phyloP scores from a whole-genome alignment of 495 filamentous ascomycete genomes.

The Penicillium mononematosum region DNA sequence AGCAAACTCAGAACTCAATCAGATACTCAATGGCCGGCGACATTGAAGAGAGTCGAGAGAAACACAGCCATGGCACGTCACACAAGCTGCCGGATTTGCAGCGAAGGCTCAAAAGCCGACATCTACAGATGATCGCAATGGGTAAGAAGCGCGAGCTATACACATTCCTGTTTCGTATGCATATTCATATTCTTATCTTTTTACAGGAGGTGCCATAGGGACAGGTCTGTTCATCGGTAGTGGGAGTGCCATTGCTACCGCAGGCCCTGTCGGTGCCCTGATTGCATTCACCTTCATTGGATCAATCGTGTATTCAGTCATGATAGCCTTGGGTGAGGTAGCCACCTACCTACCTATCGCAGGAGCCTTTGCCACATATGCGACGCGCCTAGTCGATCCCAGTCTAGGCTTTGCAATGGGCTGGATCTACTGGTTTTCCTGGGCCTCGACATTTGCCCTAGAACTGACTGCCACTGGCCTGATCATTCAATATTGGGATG shows the following conservation, averaged over 20 bases:
- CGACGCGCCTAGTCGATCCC: slow-evolving; percentile 63
- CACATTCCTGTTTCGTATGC: background rate
- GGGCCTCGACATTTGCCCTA: slow-evolving; percentile 59
- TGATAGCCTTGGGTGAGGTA: slow-evolving; percentile 59
- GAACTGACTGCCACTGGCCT: slow-evolving; percentile 65
- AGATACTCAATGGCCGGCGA: background rate
- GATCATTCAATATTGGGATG: slow-evolving; percentile 67
- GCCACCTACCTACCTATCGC: slow-evolving; percentile 68
- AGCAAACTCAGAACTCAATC: background rate
- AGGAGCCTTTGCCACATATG: slow-evolving; percentile 67
- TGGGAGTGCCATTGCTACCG: slow-evolving; percentile 58
- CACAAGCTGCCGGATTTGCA: slow-evolving; percentile 28
- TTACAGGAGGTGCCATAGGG: slow-evolving; percentile 65
- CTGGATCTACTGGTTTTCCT: slow-evolving; percentile 63
- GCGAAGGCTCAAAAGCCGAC: slow-evolving; percentile 60
- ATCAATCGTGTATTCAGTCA: slow-evolving; percentile 51
- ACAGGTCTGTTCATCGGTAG: slow-evolving; percentile 72
- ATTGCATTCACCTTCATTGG: slow-evolving; percentile 60
- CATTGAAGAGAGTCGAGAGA: slow-evolving; percentile 4
- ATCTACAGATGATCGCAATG: slow-evolving; percentile 66
- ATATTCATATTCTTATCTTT: background rate
- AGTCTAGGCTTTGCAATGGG: slow-evolving; percentile 71
- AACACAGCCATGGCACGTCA: slow-evolving; percentile 10
- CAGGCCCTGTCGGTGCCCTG: slow-evolving; percentile 62
- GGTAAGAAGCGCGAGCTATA: slow-evolving; percentile 27